Percentiles rank a stretch among this genome's conserved stretches.
phyloP scores from a whole-genome alignment of 2,329 filamentous ascomycete species.

The Verruconis gallopava region DNA sequence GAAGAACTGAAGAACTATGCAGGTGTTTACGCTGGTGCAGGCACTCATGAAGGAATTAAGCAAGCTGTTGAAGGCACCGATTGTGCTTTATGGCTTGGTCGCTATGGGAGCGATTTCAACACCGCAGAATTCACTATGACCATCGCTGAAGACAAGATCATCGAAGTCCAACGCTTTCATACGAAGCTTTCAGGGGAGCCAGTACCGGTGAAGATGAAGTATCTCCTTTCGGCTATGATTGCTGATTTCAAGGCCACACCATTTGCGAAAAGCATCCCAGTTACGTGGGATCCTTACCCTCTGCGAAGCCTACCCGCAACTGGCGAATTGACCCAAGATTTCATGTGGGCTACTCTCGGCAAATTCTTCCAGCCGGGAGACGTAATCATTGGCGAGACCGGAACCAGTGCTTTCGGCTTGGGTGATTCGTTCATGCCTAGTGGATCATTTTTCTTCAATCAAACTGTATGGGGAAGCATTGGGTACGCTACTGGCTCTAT shows the following conservation, averaged over 20 bases:
- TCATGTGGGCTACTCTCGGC: conserved; percentile 14
- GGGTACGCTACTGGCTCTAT: conserved; percentile 17
- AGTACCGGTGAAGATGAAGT: conserved; percentile 14
- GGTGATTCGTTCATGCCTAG: conserved; percentile 38
- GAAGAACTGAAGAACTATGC: conserved; percentile 13
- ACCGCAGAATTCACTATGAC: conserved; percentile 20
- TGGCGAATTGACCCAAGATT: conserved; percentile 14
- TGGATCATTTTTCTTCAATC: conserved; percentile 14
- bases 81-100: conserved; percentile 14
- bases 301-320: conserved; percentile 10
- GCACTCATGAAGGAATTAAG: conserved; percentile 13
- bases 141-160: conserved; percentile 14
- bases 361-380: conserved; percentile 15
- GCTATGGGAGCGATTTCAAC: conserved; percentile 17
- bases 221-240: conserved; percentile 13
- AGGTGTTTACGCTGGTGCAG: conserved; percentile 17
- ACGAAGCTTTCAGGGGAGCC: conserved; percentile 13
- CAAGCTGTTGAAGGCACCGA: conserved; percentile 15
- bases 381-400: conserved; percentile 17
- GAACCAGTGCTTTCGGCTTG: conserved; percentile 35
- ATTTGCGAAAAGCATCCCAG: neutral
- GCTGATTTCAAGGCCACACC: conserved; percentile 2
- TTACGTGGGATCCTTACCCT: conserved; percentile 12
- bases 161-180: conserved; percentile 21
- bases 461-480: conserved; percentile 20